Evolutionary conservation across 2,329 filamentous ascomycete genomes (phyloP).

Genomic region (Aspergillus calidoustus): DNA sequence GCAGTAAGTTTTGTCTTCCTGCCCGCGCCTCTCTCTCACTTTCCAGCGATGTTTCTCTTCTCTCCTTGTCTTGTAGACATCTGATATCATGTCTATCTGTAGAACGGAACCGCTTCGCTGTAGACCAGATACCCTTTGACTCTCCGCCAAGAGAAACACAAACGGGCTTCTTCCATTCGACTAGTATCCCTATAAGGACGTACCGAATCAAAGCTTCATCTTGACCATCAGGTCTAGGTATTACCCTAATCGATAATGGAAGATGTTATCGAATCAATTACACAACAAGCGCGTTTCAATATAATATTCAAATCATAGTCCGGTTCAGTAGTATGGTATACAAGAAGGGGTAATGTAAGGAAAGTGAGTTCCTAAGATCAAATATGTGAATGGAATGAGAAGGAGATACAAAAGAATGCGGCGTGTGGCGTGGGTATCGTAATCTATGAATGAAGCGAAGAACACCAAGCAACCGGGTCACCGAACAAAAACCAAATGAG

Average conservation of each 20-base stretch:
- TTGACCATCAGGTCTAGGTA: background rate
- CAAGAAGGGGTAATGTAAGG: background rate
- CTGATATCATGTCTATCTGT: slow-evolving; percentile 11
- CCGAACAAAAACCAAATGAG: background rate
- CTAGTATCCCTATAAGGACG: slow-evolving; percentile 42
- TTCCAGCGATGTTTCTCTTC: background rate
- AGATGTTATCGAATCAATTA: too few species aligned
- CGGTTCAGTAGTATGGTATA: background rate
- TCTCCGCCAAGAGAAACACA: slow-evolving; percentile 50
- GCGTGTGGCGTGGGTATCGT: slow-evolving; percentile 23
- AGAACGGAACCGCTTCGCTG: slow-evolving; percentile 42
- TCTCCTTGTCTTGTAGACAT: slow-evolving; percentile 1
- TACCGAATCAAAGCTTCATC: slow-evolving; percentile 34
- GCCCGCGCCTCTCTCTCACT: too few species aligned
- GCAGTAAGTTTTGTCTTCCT: slow-evolving; percentile 55
- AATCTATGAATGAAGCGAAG: slow-evolving; percentile 6
- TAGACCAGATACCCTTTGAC: slow-evolving; percentile 46
- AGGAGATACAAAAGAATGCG: slow-evolving; percentile 7
- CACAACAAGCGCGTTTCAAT: too few species aligned
- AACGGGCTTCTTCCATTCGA: slow-evolving; percentile 54
- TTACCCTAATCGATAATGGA: too few species aligned
- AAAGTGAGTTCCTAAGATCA: background rate
- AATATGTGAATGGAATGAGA: background rate
- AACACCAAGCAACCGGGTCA: slow-evolving; percentile 4
- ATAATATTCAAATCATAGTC: background rate